Evolutionary conservation across 2,329 filamentous ascomycete species (phyloP).

Genomic region (Ophiobolus disseminans): DNA sequence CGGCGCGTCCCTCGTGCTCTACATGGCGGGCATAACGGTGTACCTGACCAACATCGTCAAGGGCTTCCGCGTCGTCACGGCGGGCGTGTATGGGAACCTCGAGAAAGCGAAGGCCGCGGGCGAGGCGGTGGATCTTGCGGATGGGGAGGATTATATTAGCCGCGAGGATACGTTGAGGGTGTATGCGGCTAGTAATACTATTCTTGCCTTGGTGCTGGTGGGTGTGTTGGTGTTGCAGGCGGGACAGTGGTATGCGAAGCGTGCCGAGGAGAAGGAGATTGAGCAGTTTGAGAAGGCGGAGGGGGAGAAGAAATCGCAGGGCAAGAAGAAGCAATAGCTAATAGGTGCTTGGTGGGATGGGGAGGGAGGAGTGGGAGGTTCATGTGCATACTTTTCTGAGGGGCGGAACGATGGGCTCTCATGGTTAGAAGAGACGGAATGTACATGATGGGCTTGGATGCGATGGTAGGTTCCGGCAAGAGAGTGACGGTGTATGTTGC

Average conservation of each 20-base stretch:
- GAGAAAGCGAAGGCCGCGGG: constrained; percentile 41
- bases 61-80: constrained; percentile 82
- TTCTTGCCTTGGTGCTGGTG: constrained; percentile 88
- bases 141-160: constrained; percentile 71
- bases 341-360: too few species aligned
- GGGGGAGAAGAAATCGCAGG: constrained; percentile 39
- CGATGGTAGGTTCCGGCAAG: too few species aligned
- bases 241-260: constrained; percentile 98
- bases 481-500: too few species aligned
- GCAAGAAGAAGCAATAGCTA: constrained; percentile 47
- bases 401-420: too few species aligned
- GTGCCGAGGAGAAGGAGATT: constrained; percentile 84
- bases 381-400: too few species aligned
- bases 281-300: constrained; percentile 65
- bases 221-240: constrained; percentile 93
- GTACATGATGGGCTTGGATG: too few species aligned
- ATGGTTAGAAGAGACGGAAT: too few species aligned
- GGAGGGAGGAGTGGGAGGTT: too few species aligned
- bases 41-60: constrained; percentile 98
- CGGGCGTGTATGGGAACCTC: constrained; percentile 69
- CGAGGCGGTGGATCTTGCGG: constrained; percentile 14
- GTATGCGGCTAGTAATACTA: constrained; percentile 92
- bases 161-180: constrained; percentile 91
- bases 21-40: constrained; percentile 86
- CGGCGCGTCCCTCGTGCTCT: constrained; percentile 73